Percentiles rank a stretch among this genome's conserved stretches.
phyloP scores from a whole-genome alignment of 257 asterid species.

The Ballota nigra region DNA sequence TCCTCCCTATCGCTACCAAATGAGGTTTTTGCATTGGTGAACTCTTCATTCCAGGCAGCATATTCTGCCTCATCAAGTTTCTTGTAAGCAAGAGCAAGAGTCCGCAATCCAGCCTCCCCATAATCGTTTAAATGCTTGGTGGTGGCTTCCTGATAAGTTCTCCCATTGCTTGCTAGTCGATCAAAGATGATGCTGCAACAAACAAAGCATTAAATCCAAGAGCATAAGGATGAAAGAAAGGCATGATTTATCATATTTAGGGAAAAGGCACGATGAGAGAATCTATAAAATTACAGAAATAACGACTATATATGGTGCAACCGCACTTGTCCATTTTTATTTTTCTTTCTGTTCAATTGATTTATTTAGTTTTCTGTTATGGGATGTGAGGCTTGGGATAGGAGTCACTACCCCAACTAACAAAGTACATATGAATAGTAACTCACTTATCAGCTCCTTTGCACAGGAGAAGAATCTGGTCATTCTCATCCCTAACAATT shows the following conservation, averaged over 20 bases:
- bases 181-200: constrained; percentile 88
- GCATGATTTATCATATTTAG: neutral
- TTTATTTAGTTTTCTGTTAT: neutral
- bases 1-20: constrained; percentile 78
- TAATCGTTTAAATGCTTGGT: constrained; percentile 82
- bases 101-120: constrained; percentile 94
- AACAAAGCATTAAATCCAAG: constrained; percentile 26
- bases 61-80: constrained; percentile 77
- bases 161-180: constrained; percentile 75
- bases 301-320: neutral
- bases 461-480: constrained; percentile 79
- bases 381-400: neutral
- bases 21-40: constrained; percentile 72
- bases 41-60: constrained; percentile 88
- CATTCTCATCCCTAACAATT: constrained; percentile 67
- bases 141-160: constrained; percentile 66
- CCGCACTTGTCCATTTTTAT: neutral
- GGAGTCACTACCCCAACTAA: neutral
- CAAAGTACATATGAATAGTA: constrained; percentile 14
- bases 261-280: neutral
- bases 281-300: neutral
- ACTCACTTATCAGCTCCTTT: constrained; percentile 95
- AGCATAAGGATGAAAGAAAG: neutral
- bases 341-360: neutral
- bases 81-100: constrained; percentile 91